Evolutionary conservation across 2,329 filamentous ascomycete genomes (phyloP), one percentile per base, ranked within the genome.

Genomic region (Phaeophleospora eucalypticola): DNA sequence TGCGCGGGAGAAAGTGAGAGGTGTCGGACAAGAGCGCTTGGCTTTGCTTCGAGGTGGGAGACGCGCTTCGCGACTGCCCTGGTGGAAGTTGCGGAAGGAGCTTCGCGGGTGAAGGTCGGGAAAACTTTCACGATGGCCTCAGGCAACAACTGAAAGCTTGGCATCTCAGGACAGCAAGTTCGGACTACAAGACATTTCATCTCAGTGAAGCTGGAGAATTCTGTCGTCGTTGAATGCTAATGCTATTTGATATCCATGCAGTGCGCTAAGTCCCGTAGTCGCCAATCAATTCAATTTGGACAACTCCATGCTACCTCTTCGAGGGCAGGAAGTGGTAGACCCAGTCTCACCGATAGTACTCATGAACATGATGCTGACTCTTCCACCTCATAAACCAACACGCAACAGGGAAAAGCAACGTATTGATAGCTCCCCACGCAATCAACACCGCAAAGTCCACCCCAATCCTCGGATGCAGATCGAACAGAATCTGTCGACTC

Each of bases 361-460:
- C 62, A 39, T 61, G 53, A 14, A 65, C 49, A 41, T 59, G 53
- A 45, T 65, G 56, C 48, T 56, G 53, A 14, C 42, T 67, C 52
- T 70, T 72, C 61, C 65, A 72, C 34, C 66, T 48, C 62, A 71
- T 65, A 34, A 68, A 70, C 47, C 61, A 68, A 49, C 69, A 73
- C n/a, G 63, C 64, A 18, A 79, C 52, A 0, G 78, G 79, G 57
- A 81, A 83, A 6, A 83, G 49, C 0, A 61, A 57, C 0, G 75
- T 74, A 46, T 79, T 78, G 3, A 81, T 62, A 0, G 68, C 77
- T 1, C 64, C 65, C 81, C 80, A 84, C 0, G 74, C 75, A 48
- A 83, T 75, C 36, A 85, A 60, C 1, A 84, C 66, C 0, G 76
- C 81, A 61, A 84, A 79, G 52, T 84, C 78, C 2, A 82, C 61